Conservation (phyloP, 1,284 basidiomycete species). For the Trametes versicolor region DNA sequence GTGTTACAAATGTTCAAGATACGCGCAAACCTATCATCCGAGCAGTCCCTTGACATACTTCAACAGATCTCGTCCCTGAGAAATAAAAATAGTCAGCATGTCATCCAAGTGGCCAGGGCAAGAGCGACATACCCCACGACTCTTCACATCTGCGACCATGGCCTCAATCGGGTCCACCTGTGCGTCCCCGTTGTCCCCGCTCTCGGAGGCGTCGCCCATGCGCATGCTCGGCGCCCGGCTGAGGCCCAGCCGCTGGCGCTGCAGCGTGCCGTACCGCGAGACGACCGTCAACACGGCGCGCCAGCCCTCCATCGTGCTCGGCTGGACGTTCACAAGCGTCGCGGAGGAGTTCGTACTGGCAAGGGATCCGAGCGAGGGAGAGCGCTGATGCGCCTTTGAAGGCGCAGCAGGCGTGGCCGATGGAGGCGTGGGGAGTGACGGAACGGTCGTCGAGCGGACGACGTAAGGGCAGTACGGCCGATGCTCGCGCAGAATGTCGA, state of each 20-base stretch:
- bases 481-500: constrained; percentile 82
- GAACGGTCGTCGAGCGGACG: constrained; percentile 72
- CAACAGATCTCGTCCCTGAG: constrained; percentile 74
- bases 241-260: constrained; percentile 59
- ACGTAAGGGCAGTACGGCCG: constrained; percentile 84
- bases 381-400: constrained; percentile 31
- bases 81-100: constrained; percentile 12
- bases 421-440: constrained; percentile 57
- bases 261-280: constrained; percentile 68
- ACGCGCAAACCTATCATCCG: constrained; percentile 48
- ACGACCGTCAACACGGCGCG: constrained; percentile 73
- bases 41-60: constrained; percentile 77
- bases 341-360: constrained; percentile 33
- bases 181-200: constrained; percentile 42
- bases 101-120: background rate
- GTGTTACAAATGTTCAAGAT: constrained; percentile 17
- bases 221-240: constrained; percentile 31
- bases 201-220: constrained; percentile 18
- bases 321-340: constrained; percentile 44
- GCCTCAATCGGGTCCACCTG: constrained; percentile 69
- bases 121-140: constrained; percentile 64
- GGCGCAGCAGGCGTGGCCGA: background rate
- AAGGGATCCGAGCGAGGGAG: constrained; percentile 43
- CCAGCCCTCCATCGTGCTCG: constrained; percentile 75
- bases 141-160: constrained; percentile 80